A percentile compares a stretch with the other conserved stretches of the same genome.
Conservation (phyloP, 176 grass and related monocot genomes). For the Secale cereale region DNA sequence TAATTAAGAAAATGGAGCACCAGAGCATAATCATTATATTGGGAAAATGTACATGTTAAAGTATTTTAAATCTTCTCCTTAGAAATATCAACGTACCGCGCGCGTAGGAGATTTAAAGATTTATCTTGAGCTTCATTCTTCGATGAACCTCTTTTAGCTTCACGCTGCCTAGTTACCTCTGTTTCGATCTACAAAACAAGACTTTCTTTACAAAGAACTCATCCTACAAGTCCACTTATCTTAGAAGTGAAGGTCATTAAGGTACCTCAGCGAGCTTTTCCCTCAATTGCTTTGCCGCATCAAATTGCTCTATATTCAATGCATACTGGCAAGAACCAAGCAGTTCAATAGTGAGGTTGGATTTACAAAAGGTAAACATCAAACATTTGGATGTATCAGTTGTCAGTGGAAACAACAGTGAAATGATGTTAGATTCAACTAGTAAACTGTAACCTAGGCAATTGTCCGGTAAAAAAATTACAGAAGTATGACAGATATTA, state of each 20-base stretch:
- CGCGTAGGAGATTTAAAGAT: slow-evolving; percentile 70
- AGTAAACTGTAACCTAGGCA: background rate
- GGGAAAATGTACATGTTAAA: slow-evolving; percentile 8
- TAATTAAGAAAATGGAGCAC: slow-evolving; percentile 29
- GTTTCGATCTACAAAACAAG: slow-evolving; percentile 62
- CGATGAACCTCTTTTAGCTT: slow-evolving; percentile 92
- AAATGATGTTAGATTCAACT: background rate
- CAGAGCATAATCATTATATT: slow-evolving; percentile 9
- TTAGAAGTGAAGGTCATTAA: slow-evolving; percentile 10
- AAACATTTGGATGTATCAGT: background rate
- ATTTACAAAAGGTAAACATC: background rate
- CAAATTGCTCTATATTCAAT: slow-evolving; percentile 92
- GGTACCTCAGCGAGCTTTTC: slow-evolving; percentile 84
- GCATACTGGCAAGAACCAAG: slow-evolving; percentile 63
- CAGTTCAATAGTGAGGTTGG: slow-evolving; percentile 20
- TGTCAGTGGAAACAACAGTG: background rate
- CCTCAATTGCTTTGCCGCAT: slow-evolving; percentile 80
- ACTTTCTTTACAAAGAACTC: slow-evolving; percentile 9
- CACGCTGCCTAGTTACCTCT: slow-evolving; percentile 71
- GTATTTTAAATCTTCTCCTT: background rate
- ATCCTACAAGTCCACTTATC: slow-evolving; percentile 4
- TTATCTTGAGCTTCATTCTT: slow-evolving; percentile 97
- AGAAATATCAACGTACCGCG: slow-evolving; percentile 57
- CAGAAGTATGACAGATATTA: background rate
- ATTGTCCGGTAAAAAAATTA: background rate